phyloP scores from a whole-genome alignment of 2,329 filamentous ascomycete genomes.

The Cytospora paraplurivora region DNA sequence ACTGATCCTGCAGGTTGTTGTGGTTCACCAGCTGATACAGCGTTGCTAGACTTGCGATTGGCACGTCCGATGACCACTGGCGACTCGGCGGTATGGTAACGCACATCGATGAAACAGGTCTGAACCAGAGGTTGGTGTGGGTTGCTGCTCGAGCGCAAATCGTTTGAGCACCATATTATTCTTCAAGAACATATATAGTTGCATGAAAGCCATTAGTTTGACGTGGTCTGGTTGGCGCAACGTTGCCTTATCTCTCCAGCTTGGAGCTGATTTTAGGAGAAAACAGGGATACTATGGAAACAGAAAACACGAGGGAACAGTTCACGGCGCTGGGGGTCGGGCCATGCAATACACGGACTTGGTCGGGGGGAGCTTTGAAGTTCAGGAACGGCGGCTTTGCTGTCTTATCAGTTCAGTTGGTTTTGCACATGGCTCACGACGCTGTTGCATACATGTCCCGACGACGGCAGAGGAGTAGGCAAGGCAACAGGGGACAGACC shows the following conservation, averaged over 20 bases:
- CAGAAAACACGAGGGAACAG: slow-evolving; percentile 5
- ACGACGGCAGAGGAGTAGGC: neutral
- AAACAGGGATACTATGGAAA: slow-evolving; percentile 1
- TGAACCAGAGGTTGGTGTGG: neutral
- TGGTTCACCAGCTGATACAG: slow-evolving; percentile 16
- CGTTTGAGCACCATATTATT: neutral
- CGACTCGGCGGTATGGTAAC: slow-evolving; percentile 1
- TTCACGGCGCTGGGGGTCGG: neutral
- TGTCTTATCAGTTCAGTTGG: slow-evolving; percentile 15
- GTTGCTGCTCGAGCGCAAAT: neutral
- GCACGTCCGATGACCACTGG: slow-evolving; percentile 4
- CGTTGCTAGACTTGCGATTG: slow-evolving; percentile 9
- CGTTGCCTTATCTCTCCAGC: slow-evolving; percentile 3
- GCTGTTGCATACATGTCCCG: slow-evolving; percentile 4
- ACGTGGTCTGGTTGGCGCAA: slow-evolving; percentile 1
- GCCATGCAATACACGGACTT: slow-evolving; percentile 23
- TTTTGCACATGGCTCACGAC: slow-evolving; percentile 3
- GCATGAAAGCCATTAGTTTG: slow-evolving; percentile 9
- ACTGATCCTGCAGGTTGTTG: slow-evolving; percentile 15
- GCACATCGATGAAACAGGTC: neutral
- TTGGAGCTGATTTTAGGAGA: slow-evolving; percentile 8
- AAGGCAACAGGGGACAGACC: slow-evolving; percentile 28
- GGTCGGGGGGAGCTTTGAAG: slow-evolving; percentile 19
- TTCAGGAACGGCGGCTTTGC: slow-evolving; percentile 7
- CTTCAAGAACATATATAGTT: neutral